phyloP scores from a whole-genome alignment of 768 basidiomycete genomes.

The Mycena haematopus region DNA sequence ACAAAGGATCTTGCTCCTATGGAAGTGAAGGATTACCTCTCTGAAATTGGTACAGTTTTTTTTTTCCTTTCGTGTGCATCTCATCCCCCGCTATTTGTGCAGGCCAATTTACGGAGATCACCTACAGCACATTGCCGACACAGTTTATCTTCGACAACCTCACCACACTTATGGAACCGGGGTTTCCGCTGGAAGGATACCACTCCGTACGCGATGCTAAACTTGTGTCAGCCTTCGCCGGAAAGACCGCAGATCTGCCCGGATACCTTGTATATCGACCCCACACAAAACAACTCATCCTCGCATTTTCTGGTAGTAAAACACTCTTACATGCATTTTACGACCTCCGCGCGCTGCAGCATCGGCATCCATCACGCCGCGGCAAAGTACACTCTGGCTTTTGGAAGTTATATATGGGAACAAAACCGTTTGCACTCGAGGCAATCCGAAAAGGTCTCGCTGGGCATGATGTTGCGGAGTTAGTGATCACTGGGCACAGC shows the following conservation, averaged over 20 bases:
- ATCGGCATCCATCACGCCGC: conserved; percentile 44
- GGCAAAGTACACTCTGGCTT: conserved; percentile 61
- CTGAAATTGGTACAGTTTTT: conserved; percentile 46
- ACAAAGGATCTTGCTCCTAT: conserved; percentile 46
- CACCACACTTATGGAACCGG: conserved; percentile 42
- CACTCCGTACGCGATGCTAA: conserved; percentile 41
- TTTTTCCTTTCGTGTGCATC: neutral
- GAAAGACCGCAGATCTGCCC: conserved; percentile 51
- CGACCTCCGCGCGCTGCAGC: conserved; percentile 50
- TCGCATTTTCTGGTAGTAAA: conserved; percentile 60
- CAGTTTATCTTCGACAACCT: conserved; percentile 51
- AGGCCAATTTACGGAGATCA: conserved; percentile 65
- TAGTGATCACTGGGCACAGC: conserved; percentile 63
- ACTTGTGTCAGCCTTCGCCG: conserved; percentile 47
- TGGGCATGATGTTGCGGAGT: conserved; percentile 43
- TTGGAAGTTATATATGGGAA: conserved; percentile 57
- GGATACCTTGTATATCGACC: conserved; percentile 56
- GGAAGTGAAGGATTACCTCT: conserved; percentile 46
- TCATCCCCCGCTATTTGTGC: conserved; percentile 6
- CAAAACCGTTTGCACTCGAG: conserved; percentile 41
- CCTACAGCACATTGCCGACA: conserved; percentile 51
- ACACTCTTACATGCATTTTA: conserved; percentile 51
- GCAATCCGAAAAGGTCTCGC: conserved; percentile 47
- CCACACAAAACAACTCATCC: conserved; percentile 50
- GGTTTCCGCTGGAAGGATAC: conserved; percentile 60